Base-by-base conservation (phyloP, 495 filamentous ascomycete species). In the Penicillium cinerascens region DNA sequence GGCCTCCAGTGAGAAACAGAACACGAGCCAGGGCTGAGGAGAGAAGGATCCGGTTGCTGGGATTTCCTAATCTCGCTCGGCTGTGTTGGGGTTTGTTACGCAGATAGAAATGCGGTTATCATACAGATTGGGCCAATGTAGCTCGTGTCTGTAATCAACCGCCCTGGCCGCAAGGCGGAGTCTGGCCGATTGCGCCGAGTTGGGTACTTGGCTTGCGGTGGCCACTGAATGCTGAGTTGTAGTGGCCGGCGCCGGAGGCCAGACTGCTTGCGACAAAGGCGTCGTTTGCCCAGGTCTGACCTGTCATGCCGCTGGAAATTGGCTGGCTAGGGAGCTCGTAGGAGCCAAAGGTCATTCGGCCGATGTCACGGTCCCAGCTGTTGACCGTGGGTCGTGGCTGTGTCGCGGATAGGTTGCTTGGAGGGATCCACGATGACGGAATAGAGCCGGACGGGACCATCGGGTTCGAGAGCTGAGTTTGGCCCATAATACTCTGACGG, bases 151-250 rank as follows among this genome's bases (percentile, higher is more conserved):
- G 4, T 13, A 18, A 61, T 79, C 74, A 79, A 40, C 76, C 75
- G 35, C 70, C 73, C 46, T 80, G 77, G 22, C 74, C 77, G 44
- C 70, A 77, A 18, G 69, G 74, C 15, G 77, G 72, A 25, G 69
- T 78, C 42, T 76, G 71, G 6, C 73, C 74, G 36, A 76, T 70
- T 33, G 73, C 67, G n/a, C 71, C 73, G 37, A 73, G 69, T 29
- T 69, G 72, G 3, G 68, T 59, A 1, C 60, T 46, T 9, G 65
- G 45, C 47, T 65, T 73, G 55, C 70, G 72, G 22, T 49, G 51
- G 38, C 49, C 52, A 26, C 52, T 52, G 35, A 73, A 60, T 0
- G 63, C 63, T 3, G 64, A 56, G 35, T 46, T 59, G 33, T 64
- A 60, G 45, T 58, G 59, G 2, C 55, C 57, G 6, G 55, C 49